phyloP scores from a whole-genome alignment of 2,329 filamentous ascomycete genomes.

The Exophiala viscosa region DNA sequence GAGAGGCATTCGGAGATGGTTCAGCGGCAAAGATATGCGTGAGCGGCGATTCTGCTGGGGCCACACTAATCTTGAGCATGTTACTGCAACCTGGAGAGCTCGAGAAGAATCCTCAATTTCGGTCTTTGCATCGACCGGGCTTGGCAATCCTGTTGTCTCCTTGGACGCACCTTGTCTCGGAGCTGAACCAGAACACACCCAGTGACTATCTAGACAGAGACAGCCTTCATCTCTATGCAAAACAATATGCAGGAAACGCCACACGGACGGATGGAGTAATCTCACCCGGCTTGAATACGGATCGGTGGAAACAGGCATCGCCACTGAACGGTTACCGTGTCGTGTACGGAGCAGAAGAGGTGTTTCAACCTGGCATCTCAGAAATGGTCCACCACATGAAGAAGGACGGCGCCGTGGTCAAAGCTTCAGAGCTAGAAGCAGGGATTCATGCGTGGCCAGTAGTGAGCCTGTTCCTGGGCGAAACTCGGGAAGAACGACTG shows the following conservation, averaged over 20 bases:
- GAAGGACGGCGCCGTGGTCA: constrained; percentile 53
- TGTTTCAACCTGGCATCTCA: constrained; percentile 68
- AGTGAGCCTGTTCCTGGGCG: constrained; percentile 56
- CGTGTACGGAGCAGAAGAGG: constrained; percentile 71
- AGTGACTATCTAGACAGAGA: constrained; percentile 71
- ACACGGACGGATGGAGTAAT: constrained; percentile 49
- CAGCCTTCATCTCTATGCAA: constrained; percentile 65
- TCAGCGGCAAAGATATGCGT: constrained; percentile 58
- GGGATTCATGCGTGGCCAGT: constrained; percentile 83
- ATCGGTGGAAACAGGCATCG: constrained; percentile 64
- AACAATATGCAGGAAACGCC: constrained; percentile 61
- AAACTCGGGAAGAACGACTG: constrained; percentile 44
- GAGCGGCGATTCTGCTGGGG: constrained; percentile 76
- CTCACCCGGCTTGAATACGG: constrained; percentile 66
- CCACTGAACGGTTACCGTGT: constrained; percentile 66
- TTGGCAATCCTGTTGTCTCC: constrained; percentile 74
- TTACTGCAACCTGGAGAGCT: constrained; percentile 59
- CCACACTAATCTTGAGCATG: constrained; percentile 67
- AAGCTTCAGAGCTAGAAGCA: constrained; percentile 57
- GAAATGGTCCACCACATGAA: constrained; percentile 56
- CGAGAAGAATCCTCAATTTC: constrained; percentile 31
- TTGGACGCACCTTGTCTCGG: constrained; percentile 71
- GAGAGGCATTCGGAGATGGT: constrained; percentile 23
- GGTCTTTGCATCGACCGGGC: constrained; percentile 42
- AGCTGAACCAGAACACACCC: constrained; percentile 62